Base-by-base conservation (phyloP, 306 rosid species). In the Luffa aegyptiaca region DNA sequence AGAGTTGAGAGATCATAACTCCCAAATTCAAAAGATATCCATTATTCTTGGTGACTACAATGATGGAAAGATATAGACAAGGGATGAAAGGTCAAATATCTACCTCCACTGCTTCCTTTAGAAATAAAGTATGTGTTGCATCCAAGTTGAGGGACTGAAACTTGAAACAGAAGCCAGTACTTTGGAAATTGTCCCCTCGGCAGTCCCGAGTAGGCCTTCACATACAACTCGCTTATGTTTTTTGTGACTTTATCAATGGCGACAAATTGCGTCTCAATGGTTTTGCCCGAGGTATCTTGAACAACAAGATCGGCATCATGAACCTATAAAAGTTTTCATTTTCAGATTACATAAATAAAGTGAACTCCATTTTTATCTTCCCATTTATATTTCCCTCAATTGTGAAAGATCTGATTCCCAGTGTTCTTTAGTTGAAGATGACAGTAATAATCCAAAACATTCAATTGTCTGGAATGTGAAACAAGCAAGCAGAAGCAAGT, bases 81-180 rank as follows among this genome's bases (percentile, higher is more conserved):
- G 52, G 10, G 4, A 6, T 8, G 56, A 6, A 65, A 70, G 10
- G 55, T 45, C 62, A 59, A 80, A 82, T 51, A 20, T 57, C 18
- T 84, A 90, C 97, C 89, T 83, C 82, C 83, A 56, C 70, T 84
- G 8, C 78, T 3, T 81, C 75, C 88, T 75, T 82, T 88, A 48
- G 94, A 90, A 75, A 94, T 82, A 87, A 94, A 91, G 88, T 87
- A 94, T 0, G 97, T 91, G 69, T 86, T 89, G 97, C 98, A 94
- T 71, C 98, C 98, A 76, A 94, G 89, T 63, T 97, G 94, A 10
- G 86, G 93, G 45, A 94, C 88, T 36, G 96, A 86, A 1, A 58
- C 98, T 85, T 84, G 94, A 85, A 94, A 92, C 56, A 91, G 79
- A 86, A 94, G 93, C 96, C 96, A 94, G 79, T 86, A 92, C 81